Percentiles rank a stretch among this genome's conserved stretches.
Evolutionary conservation across 805 yeast genomes (phyloP).

Genomic region (Starmerella floricola): DNA sequence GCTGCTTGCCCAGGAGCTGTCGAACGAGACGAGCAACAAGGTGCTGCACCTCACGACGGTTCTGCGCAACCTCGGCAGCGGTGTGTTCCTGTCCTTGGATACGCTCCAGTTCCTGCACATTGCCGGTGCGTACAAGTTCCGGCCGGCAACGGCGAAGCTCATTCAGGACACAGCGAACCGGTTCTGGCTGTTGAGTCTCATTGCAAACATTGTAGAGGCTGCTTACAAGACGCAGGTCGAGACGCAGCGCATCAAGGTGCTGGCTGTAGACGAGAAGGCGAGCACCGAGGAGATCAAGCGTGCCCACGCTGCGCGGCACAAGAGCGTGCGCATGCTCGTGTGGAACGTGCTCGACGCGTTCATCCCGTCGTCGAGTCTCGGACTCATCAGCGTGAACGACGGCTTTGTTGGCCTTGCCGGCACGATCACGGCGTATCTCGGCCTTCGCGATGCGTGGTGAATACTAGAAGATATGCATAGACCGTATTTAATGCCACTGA

Average conservation of each 20-base stretch:
- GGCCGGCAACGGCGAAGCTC: slow-evolving; percentile 18
- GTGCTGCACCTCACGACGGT: slow-evolving; percentile 36
- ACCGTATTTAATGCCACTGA: neutral
- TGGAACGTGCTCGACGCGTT: slow-evolving; percentile 69
- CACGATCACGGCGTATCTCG: slow-evolving; percentile 64
- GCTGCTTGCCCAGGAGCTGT: slow-evolving; percentile 53
- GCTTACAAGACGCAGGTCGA: slow-evolving; percentile 42
- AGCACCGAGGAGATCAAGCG: slow-evolving; percentile 36
- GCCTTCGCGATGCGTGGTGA: slow-evolving; percentile 34
- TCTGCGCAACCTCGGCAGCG: slow-evolving; percentile 29
- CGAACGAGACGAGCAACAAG: slow-evolving; percentile 57
- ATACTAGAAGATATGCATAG: neutral
- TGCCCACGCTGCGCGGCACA: slow-evolving; percentile 18
- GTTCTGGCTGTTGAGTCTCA: slow-evolving; percentile 67
- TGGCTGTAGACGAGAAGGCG: slow-evolving; percentile 23
- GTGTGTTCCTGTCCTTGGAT: slow-evolving; percentile 30
- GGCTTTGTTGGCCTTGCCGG: slow-evolving; percentile 80
- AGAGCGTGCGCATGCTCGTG: slow-evolving; percentile 33
- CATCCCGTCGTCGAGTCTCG: slow-evolving; percentile 61
- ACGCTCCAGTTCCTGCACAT: slow-evolving; percentile 26
- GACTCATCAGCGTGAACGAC: slow-evolving; percentile 51
- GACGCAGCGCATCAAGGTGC: slow-evolving; percentile 27
- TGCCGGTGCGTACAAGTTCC: slow-evolving; percentile 29
- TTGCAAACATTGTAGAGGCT: slow-evolving; percentile 50
- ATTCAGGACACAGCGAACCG: slow-evolving; percentile 17